Base-by-base conservation (phyloP, 1,284 basidiomycete species). In the Cutaneotrichosporon arboriforme region DNA sequence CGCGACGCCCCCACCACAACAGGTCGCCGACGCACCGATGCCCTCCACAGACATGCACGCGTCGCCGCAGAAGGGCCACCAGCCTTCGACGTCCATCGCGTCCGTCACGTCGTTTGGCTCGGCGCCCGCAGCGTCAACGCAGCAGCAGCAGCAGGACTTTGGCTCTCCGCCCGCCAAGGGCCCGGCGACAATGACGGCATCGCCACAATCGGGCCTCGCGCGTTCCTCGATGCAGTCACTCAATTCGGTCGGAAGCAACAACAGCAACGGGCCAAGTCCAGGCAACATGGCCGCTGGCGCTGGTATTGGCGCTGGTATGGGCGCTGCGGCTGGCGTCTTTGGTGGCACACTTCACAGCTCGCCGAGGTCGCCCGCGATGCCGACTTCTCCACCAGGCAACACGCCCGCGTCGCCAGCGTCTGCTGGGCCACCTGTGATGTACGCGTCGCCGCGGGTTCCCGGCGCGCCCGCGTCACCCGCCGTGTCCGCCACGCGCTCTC, bases 351-450 rank as follows among this genome's bases (percentile, higher is more conserved):
- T 33, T 31, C 26, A 18, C 46, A 15, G 46, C 46, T 9, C 43
- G 14, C 49, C 42, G 23, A 22, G 5, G 26, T 31, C 26, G 26
- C 26, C 26, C 7, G 26, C 26, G 26, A 31, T 33, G 4, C 43
- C 43, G 4, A 35, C 31, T n/a, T 45, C 43, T 18, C 43, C 43
- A 9, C 33, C 43, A 2, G 43, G 43, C 21, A 51, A 42, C 12
- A 40, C 50, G 13, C 44, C 50, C 17, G 50, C 43, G 12, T 45
- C 50, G 15, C 44, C 50, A 0, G 44, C 50, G 17, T 39, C 43
- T 3, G 50, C 44, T 5, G 50, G 43, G 2, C 26, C 38, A n/a
- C 43, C 50, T 9, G 50, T 40, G 4, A 31, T 31, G 26, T 31
- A 31, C 26, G 26, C 26, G 7, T 31, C 26, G 26, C 26, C 26